Conservation (phyloP, 768 basidiomycete genomes). For the Botryobasidium botryosum region DNA sequence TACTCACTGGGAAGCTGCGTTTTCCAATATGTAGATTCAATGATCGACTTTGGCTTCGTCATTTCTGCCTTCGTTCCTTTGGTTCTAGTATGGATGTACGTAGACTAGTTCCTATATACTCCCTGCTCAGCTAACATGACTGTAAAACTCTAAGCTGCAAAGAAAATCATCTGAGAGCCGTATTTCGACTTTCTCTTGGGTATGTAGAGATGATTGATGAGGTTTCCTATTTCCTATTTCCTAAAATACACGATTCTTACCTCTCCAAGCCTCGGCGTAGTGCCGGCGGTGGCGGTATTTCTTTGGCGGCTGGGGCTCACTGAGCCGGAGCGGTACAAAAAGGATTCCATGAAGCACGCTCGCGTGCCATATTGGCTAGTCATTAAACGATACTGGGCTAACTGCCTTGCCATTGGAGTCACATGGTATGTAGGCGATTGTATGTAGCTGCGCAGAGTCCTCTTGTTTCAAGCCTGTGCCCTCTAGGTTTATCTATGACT, state of each 20-base stretch:
- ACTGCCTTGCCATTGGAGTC: conserved; percentile 54
- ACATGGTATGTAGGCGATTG: conserved; percentile 37
- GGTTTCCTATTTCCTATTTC: background rate
- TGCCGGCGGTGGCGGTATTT: conserved; percentile 70
- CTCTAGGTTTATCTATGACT: conserved; percentile 60
- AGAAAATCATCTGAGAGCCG: conserved; percentile 58
- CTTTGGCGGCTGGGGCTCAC: conserved; percentile 76
- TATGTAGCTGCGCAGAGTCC: conserved; percentile 1
- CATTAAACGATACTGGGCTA: conserved; percentile 61
- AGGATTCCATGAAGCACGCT: conserved; percentile 61
- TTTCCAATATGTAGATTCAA: too few species aligned
- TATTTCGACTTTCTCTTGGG: conserved; percentile 72
- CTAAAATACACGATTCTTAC: too few species aligned
- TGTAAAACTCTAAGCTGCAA: conserved; percentile 37
- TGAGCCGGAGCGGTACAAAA: conserved; percentile 57
- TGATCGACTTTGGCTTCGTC: conserved; percentile 58
- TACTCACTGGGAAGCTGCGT: too few species aligned
- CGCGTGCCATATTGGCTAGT: conserved; percentile 62
- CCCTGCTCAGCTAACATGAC: conserved; percentile 3
- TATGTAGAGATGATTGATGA: background rate
- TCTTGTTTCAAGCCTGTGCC: too few species aligned
- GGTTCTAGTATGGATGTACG: conserved; percentile 78
- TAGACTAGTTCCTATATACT: conserved; percentile 6
- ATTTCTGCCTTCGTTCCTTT: conserved; percentile 66
- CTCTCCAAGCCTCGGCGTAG: conserved; percentile 55